A percentile compares a stretch with the other conserved stretches of the same genome.
Evolutionary conservation across 345 rosid species (phyloP).

Genomic region (Anacardium occidentale): DNA sequence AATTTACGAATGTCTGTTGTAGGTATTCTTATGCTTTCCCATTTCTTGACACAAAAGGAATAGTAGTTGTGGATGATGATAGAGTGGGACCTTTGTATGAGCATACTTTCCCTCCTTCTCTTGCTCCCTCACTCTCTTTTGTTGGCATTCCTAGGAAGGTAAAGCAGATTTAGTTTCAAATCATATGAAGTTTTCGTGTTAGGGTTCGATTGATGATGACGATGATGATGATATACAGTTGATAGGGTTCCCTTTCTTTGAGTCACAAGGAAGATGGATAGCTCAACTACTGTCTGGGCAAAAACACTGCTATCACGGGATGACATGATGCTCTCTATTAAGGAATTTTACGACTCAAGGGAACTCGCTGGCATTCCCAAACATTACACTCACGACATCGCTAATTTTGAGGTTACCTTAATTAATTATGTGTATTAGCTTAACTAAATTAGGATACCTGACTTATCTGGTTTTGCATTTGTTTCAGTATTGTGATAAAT

Average conservation of each 20-base stretch:
- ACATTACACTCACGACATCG: slow-evolving; percentile 77
- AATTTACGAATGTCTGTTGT: slow-evolving; percentile 13
- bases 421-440: no score
- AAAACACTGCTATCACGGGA: slow-evolving; percentile 61
- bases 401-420: slow-evolving; percentile 50
- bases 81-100: slow-evolving; percentile 93
- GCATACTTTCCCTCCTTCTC: slow-evolving; percentile 92
- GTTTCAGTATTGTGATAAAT: slow-evolving; percentile 71
- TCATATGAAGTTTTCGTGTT: no score
- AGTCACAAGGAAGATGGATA: slow-evolving; percentile 92
- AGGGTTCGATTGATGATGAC: no score
- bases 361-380: slow-evolving; percentile 72
- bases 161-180: no score
- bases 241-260: slow-evolving; percentile 92
- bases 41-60: slow-evolving; percentile 97
- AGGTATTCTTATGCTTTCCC: slow-evolving; percentile 89
- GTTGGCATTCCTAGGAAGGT: slow-evolving; percentile 93
- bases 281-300: slow-evolving; percentile 83
- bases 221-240: no score
- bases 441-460: not conserved
- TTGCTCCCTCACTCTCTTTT: slow-evolving; percentile 88
- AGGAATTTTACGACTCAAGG: slow-evolving; percentile 59
- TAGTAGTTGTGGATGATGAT: slow-evolving; percentile 75
- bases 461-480: not conserved
- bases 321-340: slow-evolving; percentile 70